Conservation (phyloP, 2,329 filamentous ascomycete species). For the Sporothrix humicola region DNA sequence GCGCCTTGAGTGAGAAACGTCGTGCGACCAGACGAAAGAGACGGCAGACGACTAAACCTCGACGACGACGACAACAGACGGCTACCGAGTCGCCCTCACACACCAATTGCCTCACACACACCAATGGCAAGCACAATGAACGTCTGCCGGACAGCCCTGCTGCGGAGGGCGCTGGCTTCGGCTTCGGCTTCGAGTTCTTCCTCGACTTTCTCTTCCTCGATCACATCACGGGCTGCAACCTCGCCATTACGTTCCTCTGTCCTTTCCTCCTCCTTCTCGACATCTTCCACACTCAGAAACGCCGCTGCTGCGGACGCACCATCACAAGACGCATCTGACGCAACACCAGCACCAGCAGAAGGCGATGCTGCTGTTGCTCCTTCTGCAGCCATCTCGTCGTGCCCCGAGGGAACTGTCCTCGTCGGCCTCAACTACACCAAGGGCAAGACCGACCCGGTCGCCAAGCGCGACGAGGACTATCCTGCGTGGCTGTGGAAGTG, state of each 20-base stretch:
- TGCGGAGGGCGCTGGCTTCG: slow-evolving; percentile 53
- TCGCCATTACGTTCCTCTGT: slow-evolving; percentile 45
- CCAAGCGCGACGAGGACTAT: slow-evolving; percentile 75
- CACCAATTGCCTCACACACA: not conserved
- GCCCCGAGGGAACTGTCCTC: slow-evolving; percentile 71
- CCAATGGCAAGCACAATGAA: slow-evolving; percentile 43
- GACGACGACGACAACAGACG: slow-evolving; percentile 1
- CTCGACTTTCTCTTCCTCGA: slow-evolving; percentile 45
- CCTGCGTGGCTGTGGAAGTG: slow-evolving; percentile 81
- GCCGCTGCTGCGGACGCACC: slow-evolving; percentile 35
- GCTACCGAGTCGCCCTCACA: not conserved
- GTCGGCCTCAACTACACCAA: slow-evolving; percentile 80
- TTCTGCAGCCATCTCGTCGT: slow-evolving; percentile 51
- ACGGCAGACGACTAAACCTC: not conserved
- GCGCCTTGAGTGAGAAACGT: slow-evolving; percentile 6
- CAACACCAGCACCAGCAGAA: slow-evolving; percentile 38
- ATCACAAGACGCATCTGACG: slow-evolving; percentile 37
- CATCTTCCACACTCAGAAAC: slow-evolving; percentile 38
- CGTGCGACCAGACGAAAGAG: slow-evolving; percentile 2
- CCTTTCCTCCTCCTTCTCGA: slow-evolving; percentile 43
- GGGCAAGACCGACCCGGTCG: slow-evolving; percentile 73
- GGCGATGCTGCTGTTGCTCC: slow-evolving; percentile 39
- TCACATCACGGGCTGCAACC: slow-evolving; percentile 33
- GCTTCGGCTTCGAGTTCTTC: slow-evolving; percentile 23
- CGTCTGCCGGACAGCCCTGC: slow-evolving; percentile 58